phyloP scores from a whole-genome alignment of 108 stramenopile genomes.

The Schizochytrium sp. region DNA sequence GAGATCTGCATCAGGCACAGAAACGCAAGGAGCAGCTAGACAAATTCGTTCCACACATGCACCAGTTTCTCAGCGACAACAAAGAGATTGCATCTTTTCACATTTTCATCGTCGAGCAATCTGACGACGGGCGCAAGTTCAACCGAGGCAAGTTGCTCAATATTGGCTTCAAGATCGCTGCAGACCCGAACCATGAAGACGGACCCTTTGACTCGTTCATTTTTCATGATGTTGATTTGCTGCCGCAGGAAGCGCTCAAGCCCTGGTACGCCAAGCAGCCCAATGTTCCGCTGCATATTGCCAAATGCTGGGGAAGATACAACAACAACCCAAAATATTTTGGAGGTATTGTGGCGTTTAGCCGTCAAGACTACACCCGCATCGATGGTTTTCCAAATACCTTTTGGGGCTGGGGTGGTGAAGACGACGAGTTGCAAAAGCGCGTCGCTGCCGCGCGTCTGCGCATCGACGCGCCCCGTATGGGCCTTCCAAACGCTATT shows the following conservation, averaged over 20 bases:
- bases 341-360: conserved; percentile 88
- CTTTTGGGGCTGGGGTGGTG: conserved; percentile 99
- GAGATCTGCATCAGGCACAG: conserved; percentile 81
- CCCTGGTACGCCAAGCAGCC: conserved; percentile 74
- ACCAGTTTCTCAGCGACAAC: conserved; percentile 36
- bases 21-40: conserved; percentile 73
- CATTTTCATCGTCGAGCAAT: conserved; percentile 92
- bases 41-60: conserved; percentile 83
- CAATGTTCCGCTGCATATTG: conserved; percentile 79
- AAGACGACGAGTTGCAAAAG: conserved; percentile 95
- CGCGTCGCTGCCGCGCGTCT: conserved; percentile 11
- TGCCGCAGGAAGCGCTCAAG: conserved; percentile 54
- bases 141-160: conserved; percentile 99
- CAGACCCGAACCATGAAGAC: conserved; percentile 27
- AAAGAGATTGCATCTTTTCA: conserved; percentile 47
- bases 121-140: conserved; percentile 86
- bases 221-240: conserved; percentile 96
- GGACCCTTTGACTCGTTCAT: conserved; percentile 63
- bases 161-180: conserved; percentile 85
- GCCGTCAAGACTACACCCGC: conserved; percentile 60
- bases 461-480: neutral
- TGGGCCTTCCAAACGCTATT: neutral
- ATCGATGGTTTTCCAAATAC: conserved; percentile 94
- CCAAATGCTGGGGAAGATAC: conserved; percentile 92
- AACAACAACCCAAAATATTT: conserved; percentile 91